Evolutionary conservation across 2,329 filamentous ascomycete species (phyloP).

Genomic region (Penicillium fuscoglaucum): DNA sequence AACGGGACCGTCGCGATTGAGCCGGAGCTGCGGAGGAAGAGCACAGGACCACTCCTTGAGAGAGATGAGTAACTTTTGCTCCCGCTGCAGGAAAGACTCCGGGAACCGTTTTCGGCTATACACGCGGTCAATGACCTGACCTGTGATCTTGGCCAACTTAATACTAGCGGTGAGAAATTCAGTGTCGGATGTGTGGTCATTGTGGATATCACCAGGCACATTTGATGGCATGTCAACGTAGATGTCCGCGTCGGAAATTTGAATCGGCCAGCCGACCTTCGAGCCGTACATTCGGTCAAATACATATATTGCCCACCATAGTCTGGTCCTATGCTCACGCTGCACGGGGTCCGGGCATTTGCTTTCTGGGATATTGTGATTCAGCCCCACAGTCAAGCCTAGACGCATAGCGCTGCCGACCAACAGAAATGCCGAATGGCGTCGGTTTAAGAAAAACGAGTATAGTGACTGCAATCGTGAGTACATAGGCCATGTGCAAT

Average conservation of each 20-base stretch:
- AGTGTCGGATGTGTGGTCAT: conserved; percentile 20
- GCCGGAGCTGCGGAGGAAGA: too few relatives aligned
- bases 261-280: conserved; percentile 48
- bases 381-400: conserved; percentile 42
- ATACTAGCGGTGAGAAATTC: conserved; percentile 33
- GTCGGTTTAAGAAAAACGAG: conserved; percentile 31
- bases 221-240: conserved; percentile 34
- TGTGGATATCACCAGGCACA: background rate
- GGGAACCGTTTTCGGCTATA: conserved; percentile 27
- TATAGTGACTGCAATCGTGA: conserved; percentile 19
- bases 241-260: conserved; percentile 49
- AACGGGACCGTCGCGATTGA: too few relatives aligned
- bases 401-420: conserved; percentile 41
- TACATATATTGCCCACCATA: conserved; percentile 35
- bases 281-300: conserved; percentile 46
- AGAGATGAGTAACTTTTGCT: conserved; percentile 34
- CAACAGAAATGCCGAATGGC: conserved; percentile 30
- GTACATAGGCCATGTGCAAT: background rate
- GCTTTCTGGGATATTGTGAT: conserved; percentile 33
- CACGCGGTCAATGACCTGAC: conserved; percentile 27
- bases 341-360: conserved; percentile 33
- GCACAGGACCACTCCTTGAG: conserved; percentile 28
- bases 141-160: conserved; percentile 32
- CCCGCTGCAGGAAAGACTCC: conserved; percentile 35
- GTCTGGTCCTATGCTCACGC: conserved; percentile 27